phyloP scores from a whole-genome alignment of 768 basidiomycete genomes.

The Serendipita sp. region DNA sequence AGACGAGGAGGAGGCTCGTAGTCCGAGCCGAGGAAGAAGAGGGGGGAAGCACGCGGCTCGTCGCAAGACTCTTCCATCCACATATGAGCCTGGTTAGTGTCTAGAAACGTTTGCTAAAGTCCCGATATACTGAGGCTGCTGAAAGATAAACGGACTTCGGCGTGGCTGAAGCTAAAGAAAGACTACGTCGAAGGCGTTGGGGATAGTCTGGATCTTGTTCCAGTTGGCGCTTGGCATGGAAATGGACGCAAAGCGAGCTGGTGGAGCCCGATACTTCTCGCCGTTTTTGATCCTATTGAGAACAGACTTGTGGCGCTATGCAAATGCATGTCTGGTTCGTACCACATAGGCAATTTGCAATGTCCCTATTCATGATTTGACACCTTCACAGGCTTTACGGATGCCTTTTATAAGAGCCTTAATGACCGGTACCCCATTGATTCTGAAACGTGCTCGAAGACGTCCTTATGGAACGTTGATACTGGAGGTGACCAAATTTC shows the following conservation, averaged over 20 bases:
- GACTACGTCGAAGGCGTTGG: slow-evolving; percentile 73
- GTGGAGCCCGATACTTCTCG: slow-evolving; percentile 85
- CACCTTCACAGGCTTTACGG: slow-evolving; percentile 52
- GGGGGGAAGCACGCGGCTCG: slow-evolving; percentile 20
- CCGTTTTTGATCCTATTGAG: slow-evolving; percentile 47
- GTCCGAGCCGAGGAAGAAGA: slow-evolving; percentile 17
- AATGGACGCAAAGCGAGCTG: slow-evolving; percentile 77
- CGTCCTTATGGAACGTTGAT: slow-evolving; percentile 44
- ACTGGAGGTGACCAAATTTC: slow-evolving; percentile 37
- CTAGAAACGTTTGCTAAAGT: neutral
- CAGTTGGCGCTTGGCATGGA: slow-evolving; percentile 69
- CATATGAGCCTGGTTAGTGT: slow-evolving; percentile 58
- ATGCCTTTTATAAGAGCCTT: slow-evolving; percentile 61
- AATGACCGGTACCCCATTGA: slow-evolving; percentile 48
- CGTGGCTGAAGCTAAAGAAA: slow-evolving; percentile 88
- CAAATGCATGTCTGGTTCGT: slow-evolving; percentile 76
- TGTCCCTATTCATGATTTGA: slow-evolving; percentile 4
- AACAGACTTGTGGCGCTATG: slow-evolving; percentile 62
- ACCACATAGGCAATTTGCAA: neutral
- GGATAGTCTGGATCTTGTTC: slow-evolving; percentile 59
- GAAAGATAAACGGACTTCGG: slow-evolving; percentile 66
- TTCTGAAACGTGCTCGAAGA: slow-evolving; percentile 37
- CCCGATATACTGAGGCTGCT: neutral
- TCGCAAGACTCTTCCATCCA: slow-evolving; percentile 60
- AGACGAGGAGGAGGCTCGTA: slow-evolving; percentile 22